Conservation (phyloP, 208 protist genomes). For the Leishmania major region DNA sequence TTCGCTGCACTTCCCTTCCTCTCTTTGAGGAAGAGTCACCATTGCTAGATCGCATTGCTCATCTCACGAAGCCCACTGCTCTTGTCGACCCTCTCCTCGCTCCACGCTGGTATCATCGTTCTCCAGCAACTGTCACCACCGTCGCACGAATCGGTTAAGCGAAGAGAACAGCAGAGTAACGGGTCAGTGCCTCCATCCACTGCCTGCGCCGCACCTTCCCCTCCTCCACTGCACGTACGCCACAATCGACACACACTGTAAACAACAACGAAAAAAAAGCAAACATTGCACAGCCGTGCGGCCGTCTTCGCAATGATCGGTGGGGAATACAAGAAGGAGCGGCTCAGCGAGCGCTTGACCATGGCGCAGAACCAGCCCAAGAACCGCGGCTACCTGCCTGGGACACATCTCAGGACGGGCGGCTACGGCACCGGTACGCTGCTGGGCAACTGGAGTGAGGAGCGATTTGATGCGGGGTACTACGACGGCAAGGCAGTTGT, state of each 20-base stretch:
- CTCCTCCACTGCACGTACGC: neutral
- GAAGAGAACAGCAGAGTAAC: neutral
- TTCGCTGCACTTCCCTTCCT: constrained; percentile 7
- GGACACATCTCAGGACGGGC: constrained; percentile 70
- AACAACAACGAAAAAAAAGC: neutral
- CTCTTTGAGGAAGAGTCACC: neutral
- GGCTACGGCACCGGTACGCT: constrained; percentile 82
- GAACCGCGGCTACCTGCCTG: constrained; percentile 86
- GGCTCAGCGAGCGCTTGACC: constrained; percentile 82
- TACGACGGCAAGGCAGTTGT: constrained; percentile 75
- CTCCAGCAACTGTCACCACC: neutral
- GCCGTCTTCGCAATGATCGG: constrained; percentile 64
- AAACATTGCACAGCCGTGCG: no score
- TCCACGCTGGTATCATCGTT: neutral
- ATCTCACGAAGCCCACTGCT: neutral
- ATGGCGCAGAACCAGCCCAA: constrained; percentile 82
- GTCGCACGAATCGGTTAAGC: neutral
- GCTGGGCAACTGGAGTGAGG: constrained; percentile 88
- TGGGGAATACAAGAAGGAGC: constrained; percentile 89
- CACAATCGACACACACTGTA: neutral
- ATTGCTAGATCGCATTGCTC: neutral
- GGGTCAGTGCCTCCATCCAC: neutral
- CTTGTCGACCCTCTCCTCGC: neutral
- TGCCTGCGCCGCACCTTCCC: neutral
- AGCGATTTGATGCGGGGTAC: constrained; percentile 76